phyloP scores from a whole-genome alignment of 345 rosid species.

The Cardamine occulta region DNA sequence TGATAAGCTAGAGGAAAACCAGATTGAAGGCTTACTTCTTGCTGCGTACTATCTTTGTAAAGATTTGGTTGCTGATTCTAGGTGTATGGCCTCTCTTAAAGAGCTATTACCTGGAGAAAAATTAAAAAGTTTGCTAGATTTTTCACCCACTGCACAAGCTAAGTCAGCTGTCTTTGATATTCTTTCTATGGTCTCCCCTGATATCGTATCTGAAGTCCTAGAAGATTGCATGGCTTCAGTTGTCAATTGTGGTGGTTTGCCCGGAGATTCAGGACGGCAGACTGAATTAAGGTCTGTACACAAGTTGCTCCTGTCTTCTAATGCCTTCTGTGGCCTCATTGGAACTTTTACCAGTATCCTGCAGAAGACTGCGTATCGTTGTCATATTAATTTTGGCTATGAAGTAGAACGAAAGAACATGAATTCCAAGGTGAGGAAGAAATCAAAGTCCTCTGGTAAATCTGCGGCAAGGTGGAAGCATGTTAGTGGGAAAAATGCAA shows the following conservation, averaged over 20 bases:
- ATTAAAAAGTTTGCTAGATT: slow-evolving; percentile 58
- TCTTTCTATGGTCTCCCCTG: slow-evolving; percentile 54
- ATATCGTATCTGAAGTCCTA: slow-evolving; percentile 54
- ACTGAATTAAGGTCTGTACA: slow-evolving; percentile 77
- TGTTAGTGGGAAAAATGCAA: slow-evolving; percentile 51
- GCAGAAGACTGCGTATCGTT: slow-evolving; percentile 75
- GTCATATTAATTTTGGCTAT: slow-evolving; percentile 71
- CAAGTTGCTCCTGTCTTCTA: slow-evolving; percentile 66
- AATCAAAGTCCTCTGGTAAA: slow-evolving; percentile 54
- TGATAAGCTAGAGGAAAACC: slow-evolving; percentile 53
- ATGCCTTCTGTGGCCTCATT: slow-evolving; percentile 59
- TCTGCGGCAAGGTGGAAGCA: slow-evolving; percentile 64
- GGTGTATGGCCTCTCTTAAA: slow-evolving; percentile 57
- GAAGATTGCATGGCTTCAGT: slow-evolving; percentile 66
- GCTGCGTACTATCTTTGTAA: slow-evolving; percentile 64
- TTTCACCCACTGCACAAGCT: slow-evolving; percentile 63
- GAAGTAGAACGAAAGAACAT: slow-evolving; percentile 58
- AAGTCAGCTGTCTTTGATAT: slow-evolving; percentile 69
- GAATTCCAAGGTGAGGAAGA: slow-evolving; percentile 57
- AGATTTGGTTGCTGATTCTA: slow-evolving; percentile 54
- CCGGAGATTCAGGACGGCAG: slow-evolving; percentile 62
- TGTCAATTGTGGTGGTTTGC: slow-evolving; percentile 60
- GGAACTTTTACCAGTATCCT: slow-evolving; percentile 57
- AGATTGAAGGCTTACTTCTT: slow-evolving; percentile 75
- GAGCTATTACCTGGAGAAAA: slow-evolving; percentile 59